Evolutionary conservation across 371 early-diverging fungal genomes (phyloP), one percentile per base, ranked within the genome.

Genomic region (Lichtheimia ornata): DNA sequence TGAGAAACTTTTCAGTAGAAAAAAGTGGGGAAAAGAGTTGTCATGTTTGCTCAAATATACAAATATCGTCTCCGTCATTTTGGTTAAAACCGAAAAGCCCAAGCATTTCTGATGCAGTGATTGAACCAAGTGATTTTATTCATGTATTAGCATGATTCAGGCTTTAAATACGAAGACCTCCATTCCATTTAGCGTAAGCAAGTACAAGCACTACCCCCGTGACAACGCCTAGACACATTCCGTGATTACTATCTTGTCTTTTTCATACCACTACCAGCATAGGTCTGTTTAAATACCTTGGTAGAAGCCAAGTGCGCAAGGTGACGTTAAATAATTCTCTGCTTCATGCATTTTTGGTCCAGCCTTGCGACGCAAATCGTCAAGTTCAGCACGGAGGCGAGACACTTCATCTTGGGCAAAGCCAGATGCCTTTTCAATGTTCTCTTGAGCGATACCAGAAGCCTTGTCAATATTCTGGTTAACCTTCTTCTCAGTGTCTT

Each of bases 341-440:
- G 63, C 67, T 50, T 75, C 71, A 59, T 66, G 64, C 15, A 79
- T 65, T 59, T 75, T 73, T 9, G 79, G 79, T 1, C 67, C 65
- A 27, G 74, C 76, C 50, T 58, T 69, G 51, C 54, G 25, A 27
- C 68, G 67, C 13, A 79, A 58, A 28, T 73, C 73, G 42, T 69
- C 64, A 27, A 76, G 55, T 53, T 79, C 79, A 13, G 66, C 66
- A 44, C 76, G 76, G n/a, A 79, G 51, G 28, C 56, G 64, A 7
- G 69, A 59, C 17, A 73, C 64, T 61, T 75, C 73, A 14, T 73
- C 74, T 56, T 79, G 74, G 12, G 76, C 69, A 28, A 45, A 58
- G 11, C 58, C 49, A 13, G 72, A 58, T 15, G 71, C 71, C 20
- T 61, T 67, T 1, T 64, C 65, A 50, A 72, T 63, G 40, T 62